Base-by-base conservation (phyloP, 1,284 basidiomycete genomes). In the Laetiporus sulphureus region DNA sequence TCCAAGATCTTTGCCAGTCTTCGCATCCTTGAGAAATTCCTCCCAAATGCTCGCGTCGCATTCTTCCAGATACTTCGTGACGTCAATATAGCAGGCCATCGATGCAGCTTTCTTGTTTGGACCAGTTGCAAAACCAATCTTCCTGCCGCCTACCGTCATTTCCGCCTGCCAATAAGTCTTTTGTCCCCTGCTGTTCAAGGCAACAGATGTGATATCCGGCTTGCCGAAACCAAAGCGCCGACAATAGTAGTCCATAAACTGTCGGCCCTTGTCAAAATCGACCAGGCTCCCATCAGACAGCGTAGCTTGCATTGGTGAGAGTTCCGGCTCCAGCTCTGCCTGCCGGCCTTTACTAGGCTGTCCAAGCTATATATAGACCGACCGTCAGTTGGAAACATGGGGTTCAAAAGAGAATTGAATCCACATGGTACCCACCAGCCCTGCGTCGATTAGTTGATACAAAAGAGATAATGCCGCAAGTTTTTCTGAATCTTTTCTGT, bases 161-260 rank as follows among this genome's bases (percentile, higher is more conserved):
- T 83, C 69, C 1, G 90, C 91, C 51, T 91, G 80, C 89, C 93
- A 96, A 8, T 51, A 38, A 7, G 49, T 48, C 42, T 51, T 56
- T n/a, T 47, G 51, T 36, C 55, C 49, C 36, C 50, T 49, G 51
- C 55, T 45, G 44, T 46, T 49, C 38, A 61, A 37, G 49, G 61
- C 50, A 33, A 68, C 61, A 50, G 77, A 85, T 13, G 73, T 68
- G 45, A 97, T 67, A 38, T 92, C 88, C 2, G 93, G 91, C 52
- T 79, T 80, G n/a, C 74, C 72, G 54, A 94, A 94, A 25, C 71
- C 69, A 61, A 84, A 96, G 30, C 80, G 73, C 32, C 81, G 77
- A 61, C 92, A 96, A 60, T 97, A 97, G 58, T 88, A 98, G 53
- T 94, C 92, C 83, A 97, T 93, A 65, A 97, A 98, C 50, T 79